Evolutionary conservation across 305 asterid species (phyloP).

Genomic region (Fraxinus nigra): DNA sequence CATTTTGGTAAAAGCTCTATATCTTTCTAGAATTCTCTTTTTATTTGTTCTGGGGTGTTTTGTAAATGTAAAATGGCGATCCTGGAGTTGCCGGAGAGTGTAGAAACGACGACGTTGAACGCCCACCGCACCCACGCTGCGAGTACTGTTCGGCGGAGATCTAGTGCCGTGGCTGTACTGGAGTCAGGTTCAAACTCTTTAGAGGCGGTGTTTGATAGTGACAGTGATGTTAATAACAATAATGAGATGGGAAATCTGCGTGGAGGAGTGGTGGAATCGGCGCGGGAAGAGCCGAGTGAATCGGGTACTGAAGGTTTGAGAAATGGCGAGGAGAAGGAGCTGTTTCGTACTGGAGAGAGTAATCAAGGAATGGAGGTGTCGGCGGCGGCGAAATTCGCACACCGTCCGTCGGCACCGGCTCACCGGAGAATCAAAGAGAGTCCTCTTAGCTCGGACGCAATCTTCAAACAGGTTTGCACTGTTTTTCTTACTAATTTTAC

Average conservation of each 20-base stretch:
- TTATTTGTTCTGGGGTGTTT: neutral
- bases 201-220: neutral
- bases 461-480: slow-evolving; percentile 64
- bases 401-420: slow-evolving; percentile 86
- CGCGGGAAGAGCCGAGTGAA: slow-evolving; percentile 31
- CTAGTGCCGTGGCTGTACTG: neutral
- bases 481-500: neutral
- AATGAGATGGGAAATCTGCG: slow-evolving; percentile 32
- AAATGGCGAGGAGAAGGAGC: slow-evolving; percentile 29
- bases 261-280: slow-evolving; percentile 30
- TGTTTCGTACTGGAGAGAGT: slow-evolving; percentile 37
- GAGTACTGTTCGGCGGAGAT: neutral
- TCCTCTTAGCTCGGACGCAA: slow-evolving; percentile 95
- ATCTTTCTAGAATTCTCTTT: neutral
- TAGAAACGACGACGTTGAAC: slow-evolving; percentile 1
- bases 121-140: neutral
- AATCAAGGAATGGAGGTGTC: slow-evolving; percentile 25
- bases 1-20: neutral
- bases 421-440: slow-evolving; percentile 82
- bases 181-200: neutral
- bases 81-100: neutral
- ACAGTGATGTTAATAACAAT: slow-evolving; percentile 14
- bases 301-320: slow-evolving; percentile 23
- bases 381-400: slow-evolving; percentile 41
- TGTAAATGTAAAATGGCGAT: neutral